Conservation (phyloP, 2,329 filamentous ascomycete genomes). For the Fusarium pininemorale region DNA sequence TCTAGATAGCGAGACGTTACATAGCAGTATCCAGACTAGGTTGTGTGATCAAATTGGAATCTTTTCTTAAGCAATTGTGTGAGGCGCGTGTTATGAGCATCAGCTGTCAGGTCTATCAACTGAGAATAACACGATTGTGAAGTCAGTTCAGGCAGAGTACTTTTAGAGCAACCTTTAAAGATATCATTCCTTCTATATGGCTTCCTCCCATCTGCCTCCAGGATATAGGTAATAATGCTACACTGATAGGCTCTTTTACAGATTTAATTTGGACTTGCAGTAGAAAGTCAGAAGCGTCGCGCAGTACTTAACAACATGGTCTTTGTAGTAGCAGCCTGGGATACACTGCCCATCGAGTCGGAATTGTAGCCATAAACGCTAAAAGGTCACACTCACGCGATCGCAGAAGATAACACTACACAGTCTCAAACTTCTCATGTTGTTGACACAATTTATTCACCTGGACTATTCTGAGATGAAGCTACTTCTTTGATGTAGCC, state of each 20-base stretch:
- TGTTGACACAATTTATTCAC: accelerated
- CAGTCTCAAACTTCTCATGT: no score
- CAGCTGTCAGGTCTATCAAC: no score
- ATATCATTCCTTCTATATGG: not conserved
- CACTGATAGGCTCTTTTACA: no score
- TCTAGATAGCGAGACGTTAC: not conserved
- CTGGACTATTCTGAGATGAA: not conserved
- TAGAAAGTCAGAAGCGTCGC: no score
- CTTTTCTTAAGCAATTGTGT: accelerated
- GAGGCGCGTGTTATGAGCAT: no score
- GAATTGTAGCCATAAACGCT: no score
- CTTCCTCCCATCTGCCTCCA: no score
- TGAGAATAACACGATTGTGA: no score
- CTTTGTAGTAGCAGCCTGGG: accelerated
- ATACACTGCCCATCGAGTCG: no score
- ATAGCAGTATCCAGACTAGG: not conserved
- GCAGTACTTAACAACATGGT: accelerated
- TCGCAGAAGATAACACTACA: accelerated
- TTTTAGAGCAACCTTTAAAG: accelerated
- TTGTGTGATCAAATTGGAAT: accelerated
- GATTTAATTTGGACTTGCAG: no score
- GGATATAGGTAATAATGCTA: no score
- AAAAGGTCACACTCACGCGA: accelerated
- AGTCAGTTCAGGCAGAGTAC: no score
- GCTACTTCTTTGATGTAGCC: not conserved